These are phyloP conservation scores for Nannochloropsis oceanica DNA, from an alignment of 108 stramenopile species.

Conservation along the genomic window DNA sequence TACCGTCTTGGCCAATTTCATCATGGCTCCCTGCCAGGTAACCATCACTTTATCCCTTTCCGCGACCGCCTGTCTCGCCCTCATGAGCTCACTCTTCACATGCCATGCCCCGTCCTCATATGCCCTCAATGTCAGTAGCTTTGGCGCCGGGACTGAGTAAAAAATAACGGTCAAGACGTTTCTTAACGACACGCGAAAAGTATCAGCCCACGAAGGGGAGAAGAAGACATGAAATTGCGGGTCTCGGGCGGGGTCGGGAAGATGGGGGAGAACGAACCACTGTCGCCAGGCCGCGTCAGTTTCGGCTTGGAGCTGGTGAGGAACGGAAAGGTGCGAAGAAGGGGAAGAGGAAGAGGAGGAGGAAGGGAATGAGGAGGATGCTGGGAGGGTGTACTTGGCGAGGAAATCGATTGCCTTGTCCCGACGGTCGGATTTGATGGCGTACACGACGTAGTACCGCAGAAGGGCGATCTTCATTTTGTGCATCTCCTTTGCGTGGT, in stretches of 20 bases:
- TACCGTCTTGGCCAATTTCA: background rate
- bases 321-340: background rate
- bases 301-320: background rate
- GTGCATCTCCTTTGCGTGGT: background rate
- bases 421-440: background rate
- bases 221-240: background rate
- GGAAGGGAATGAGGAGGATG: background rate
- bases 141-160: background rate
- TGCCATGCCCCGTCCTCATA: background rate
- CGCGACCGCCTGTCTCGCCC: background rate
- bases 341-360: background rate
- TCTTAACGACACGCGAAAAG: background rate
- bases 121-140: background rate
- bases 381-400: background rate
- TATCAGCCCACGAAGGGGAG: background rate
- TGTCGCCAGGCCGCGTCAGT: background rate
- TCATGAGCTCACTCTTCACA: background rate
- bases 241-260: background rate
- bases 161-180: background rate
- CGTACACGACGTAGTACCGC: background rate
- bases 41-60: background rate
- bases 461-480: background rate
- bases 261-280: background rate
- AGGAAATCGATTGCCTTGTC: background rate
- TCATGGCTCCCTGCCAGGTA: background rate